Percentiles rank a stretch among this genome's conserved stretches.
Conservation (phyloP, 768 basidiomycete species). For the Hygrocybe coccinea region DNA sequence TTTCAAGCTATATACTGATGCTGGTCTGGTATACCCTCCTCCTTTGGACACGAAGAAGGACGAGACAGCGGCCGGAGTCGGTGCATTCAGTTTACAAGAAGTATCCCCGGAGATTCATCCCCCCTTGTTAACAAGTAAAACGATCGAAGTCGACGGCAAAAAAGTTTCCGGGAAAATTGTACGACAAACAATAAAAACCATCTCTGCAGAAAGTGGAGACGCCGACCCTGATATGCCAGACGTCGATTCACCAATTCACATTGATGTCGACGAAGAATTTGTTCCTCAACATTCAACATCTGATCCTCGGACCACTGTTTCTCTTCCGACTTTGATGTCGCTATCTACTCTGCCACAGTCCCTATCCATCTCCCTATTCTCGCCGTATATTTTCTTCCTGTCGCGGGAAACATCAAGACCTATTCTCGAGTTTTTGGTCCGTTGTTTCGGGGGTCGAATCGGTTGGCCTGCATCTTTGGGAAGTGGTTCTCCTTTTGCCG, state of each 20-base stretch:
- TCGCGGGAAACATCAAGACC: conserved; percentile 89
- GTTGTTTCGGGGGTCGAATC: conserved; percentile 86
- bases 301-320: conserved; percentile 38
- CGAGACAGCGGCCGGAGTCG: conserved; percentile 81
- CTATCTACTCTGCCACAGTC: conserved; percentile 58
- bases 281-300: conserved; percentile 54
- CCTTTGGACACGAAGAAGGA: conserved; percentile 79
- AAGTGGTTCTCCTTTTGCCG: conserved; percentile 72
- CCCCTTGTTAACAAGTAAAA: conserved; percentile 46
- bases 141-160: conserved; percentile 41
- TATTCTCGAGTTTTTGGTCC: conserved; percentile 91
- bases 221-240: conserved; percentile 37
- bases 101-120: conserved; percentile 23
- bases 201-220: conserved; percentile 32
- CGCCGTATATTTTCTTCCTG: conserved; percentile 85
- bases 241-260: conserved; percentile 28
- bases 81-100: conserved; percentile 75
- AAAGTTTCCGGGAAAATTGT: conserved; percentile 50
- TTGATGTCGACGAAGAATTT: conserved; percentile 62
- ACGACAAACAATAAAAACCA: conserved; percentile 57
- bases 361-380: conserved; percentile 61
- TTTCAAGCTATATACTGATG: conserved; percentile 97
- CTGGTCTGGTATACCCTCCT: conserved; percentile 91
- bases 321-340: conserved; percentile 66
- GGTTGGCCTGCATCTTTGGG: conserved; percentile 86